Evolutionary conservation across 495 filamentous ascomycete genomes (phyloP).

Genomic region (Penicillium ucsense): DNA sequence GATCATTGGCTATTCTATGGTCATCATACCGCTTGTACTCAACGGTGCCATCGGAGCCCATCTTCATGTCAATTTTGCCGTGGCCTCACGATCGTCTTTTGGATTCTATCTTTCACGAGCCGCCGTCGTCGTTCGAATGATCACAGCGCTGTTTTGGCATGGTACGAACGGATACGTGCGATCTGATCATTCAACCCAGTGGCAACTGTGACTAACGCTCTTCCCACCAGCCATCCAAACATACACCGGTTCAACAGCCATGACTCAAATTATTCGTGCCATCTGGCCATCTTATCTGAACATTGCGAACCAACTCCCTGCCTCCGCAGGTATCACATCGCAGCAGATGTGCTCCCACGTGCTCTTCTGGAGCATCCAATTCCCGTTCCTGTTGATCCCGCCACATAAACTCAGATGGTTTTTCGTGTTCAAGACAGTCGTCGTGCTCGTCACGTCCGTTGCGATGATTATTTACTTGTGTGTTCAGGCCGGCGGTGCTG

Average conservation of each 20-base stretch:
- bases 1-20: slow-evolving; percentile 21
- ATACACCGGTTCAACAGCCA: background rate
- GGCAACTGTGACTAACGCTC: slow-evolving; percentile 37
- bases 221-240: background rate
- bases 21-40: slow-evolving; percentile 34
- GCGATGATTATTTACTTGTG: slow-evolving; percentile 16
- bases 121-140: slow-evolving; percentile 17
- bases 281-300: slow-evolving; percentile 49
- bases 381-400: slow-evolving; percentile 38
- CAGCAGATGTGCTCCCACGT: slow-evolving; percentile 39
- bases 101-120: slow-evolving; percentile 42
- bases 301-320: slow-evolving; percentile 41
- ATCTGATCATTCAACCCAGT: slow-evolving; percentile 43
- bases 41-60: slow-evolving; percentile 40
- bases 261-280: slow-evolving; percentile 8
- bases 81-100: slow-evolving; percentile 31
- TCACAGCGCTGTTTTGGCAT: slow-evolving; percentile 13
- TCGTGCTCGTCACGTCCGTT: slow-evolving; percentile 33
- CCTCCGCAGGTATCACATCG: slow-evolving; percentile 33
- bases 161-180: slow-evolving; percentile 14
- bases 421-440: slow-evolving; percentile 48
- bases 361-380: slow-evolving; percentile 40
- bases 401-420: slow-evolving; percentile 47
- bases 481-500: slow-evolving; percentile 30
- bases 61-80: slow-evolving; percentile 34